These are phyloP conservation scores for Gymnopilus dilepis DNA, from an alignment of 768 basidiomycete species.

Conservation along the genomic window DNA sequence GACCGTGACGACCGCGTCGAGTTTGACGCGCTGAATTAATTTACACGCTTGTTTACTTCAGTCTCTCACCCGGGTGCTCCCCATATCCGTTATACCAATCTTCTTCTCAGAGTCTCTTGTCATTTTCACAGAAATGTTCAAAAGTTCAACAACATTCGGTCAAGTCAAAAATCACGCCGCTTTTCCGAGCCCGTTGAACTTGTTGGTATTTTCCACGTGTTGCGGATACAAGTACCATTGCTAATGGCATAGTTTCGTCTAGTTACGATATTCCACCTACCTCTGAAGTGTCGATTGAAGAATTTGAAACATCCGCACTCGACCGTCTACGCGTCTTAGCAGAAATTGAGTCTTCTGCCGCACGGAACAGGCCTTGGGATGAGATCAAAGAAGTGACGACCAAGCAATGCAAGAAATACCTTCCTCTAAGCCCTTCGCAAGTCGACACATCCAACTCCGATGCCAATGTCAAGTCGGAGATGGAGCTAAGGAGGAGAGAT, in stretches of 20 bases:
- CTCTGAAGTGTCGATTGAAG: slow-evolving; percentile 91
- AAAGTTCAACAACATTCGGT: slow-evolving; percentile 21
- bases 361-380: slow-evolving; percentile 81
- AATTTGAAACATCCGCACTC: slow-evolving; percentile 92
- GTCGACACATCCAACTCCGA: slow-evolving; percentile 7
- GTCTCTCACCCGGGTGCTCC: neutral
- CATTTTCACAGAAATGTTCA: slow-evolving; percentile 37
- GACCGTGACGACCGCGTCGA: slow-evolving; percentile 11
- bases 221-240: neutral
- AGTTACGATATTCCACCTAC: slow-evolving; percentile 89
- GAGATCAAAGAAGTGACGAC: slow-evolving; percentile 72
- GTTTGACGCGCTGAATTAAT: slow-evolving; percentile 6
- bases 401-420: slow-evolving; percentile 72
- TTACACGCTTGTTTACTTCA: neutral
- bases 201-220: slow-evolving; percentile 52
- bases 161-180: slow-evolving; percentile 38
- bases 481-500: slow-evolving; percentile 75
- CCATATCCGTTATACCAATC: neutral
- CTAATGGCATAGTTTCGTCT: slow-evolving; percentile 13
- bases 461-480: slow-evolving; percentile 46
- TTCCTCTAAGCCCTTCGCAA: slow-evolving; percentile 66
- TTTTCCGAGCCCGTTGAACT: slow-evolving; percentile 74
- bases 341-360: slow-evolving; percentile 89
- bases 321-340: slow-evolving; percentile 86
- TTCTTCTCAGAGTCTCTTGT: neutral